Evolutionary conservation across 2,329 filamentous ascomycete species (phyloP).

Genomic region (Fusarium acutatum): DNA sequence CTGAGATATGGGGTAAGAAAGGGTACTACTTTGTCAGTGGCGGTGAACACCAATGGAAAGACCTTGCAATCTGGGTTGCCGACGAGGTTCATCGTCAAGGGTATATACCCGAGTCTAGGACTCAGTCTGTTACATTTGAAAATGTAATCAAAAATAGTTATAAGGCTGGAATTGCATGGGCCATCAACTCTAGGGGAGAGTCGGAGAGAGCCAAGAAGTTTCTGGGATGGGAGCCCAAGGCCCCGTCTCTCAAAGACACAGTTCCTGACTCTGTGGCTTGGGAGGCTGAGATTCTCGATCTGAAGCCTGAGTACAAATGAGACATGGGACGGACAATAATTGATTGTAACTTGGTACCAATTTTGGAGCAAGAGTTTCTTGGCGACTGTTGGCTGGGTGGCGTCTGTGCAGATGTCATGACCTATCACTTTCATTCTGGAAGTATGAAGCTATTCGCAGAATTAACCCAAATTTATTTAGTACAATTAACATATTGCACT

Average conservation of each 20-base stretch:
- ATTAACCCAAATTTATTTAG: not conserved
- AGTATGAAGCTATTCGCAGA: not conserved
- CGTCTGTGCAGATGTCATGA: not conserved
- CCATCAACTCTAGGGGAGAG: slow-evolving; percentile 55
- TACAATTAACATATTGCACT: no score
- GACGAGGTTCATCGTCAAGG: slow-evolving; percentile 56
- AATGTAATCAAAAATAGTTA: slow-evolving; percentile 41
- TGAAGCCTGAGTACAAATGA: slow-evolving; percentile 43
- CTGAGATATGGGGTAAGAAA: slow-evolving; percentile 69
- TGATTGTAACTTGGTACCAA: not conserved
- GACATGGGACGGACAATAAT: not conserved
- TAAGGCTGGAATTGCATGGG: slow-evolving; percentile 45
- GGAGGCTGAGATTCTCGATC: slow-evolving; percentile 51
- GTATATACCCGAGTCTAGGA: slow-evolving; percentile 40
- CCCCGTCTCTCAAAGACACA: slow-evolving; percentile 48
- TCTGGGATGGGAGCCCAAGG: slow-evolving; percentile 56
- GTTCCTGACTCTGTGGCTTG: slow-evolving; percentile 48
- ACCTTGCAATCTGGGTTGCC: slow-evolving; percentile 64
- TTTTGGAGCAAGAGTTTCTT: not conserved
- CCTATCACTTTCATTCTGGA: not conserved
- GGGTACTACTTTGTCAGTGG: slow-evolving; percentile 69
- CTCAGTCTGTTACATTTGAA: slow-evolving; percentile 42
- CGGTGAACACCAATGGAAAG: slow-evolving; percentile 70
- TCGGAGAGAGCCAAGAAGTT: slow-evolving; percentile 55
- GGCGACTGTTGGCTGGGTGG: not conserved